Evolutionary conservation across 768 basidiomycete genomes (phyloP).

Genomic region (Boletus speciosus): DNA sequence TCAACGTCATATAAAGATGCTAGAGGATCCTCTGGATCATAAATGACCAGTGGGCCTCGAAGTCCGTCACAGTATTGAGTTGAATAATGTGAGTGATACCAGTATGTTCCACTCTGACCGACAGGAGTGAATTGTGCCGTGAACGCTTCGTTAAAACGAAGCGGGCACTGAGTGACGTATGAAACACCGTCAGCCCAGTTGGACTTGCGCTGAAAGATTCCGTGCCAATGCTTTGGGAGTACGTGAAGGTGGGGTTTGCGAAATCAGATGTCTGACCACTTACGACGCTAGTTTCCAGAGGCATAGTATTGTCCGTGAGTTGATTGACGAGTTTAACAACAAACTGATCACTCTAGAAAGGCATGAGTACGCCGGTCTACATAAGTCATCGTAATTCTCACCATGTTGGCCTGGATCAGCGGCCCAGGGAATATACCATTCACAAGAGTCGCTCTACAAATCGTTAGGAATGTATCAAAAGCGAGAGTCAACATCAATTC

Average conservation of each 20-base stretch:
- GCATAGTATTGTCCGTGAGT: slow-evolving; percentile 45
- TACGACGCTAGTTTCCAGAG: slow-evolving; percentile 42
- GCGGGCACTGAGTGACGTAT: slow-evolving; percentile 44
- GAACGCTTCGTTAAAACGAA: slow-evolving; percentile 33
- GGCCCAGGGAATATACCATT: slow-evolving; percentile 47
- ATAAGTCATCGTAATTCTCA: not conserved
- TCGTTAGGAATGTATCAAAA: not conserved
- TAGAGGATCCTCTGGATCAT: slow-evolving; percentile 44
- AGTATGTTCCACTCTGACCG: slow-evolving; percentile 43
- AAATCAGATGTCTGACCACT: slow-evolving; percentile 5
- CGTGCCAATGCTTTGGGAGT: slow-evolving; percentile 31
- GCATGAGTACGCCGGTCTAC: not conserved
- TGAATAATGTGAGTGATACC: slow-evolving; percentile 43
- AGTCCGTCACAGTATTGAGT: slow-evolving; percentile 43
- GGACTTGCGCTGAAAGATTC: slow-evolving; percentile 25
- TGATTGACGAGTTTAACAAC: slow-evolving; percentile 42
- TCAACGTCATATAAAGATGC: slow-evolving; percentile 43
- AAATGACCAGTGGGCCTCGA: slow-evolving; percentile 42
- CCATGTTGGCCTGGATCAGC: slow-evolving; percentile 41
- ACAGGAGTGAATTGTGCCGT: slow-evolving; percentile 32
- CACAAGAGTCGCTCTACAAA: slow-evolving; percentile 39
- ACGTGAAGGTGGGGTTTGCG: slow-evolving; percentile 19
- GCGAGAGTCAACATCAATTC: not conserved
- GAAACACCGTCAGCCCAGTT: slow-evolving; percentile 36
- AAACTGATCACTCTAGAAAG: slow-evolving; percentile 36